These are phyloP conservation scores for Pythium oligandrum DNA, from an alignment of 352 stramenopile genomes.

Conservation along the genomic window DNA sequence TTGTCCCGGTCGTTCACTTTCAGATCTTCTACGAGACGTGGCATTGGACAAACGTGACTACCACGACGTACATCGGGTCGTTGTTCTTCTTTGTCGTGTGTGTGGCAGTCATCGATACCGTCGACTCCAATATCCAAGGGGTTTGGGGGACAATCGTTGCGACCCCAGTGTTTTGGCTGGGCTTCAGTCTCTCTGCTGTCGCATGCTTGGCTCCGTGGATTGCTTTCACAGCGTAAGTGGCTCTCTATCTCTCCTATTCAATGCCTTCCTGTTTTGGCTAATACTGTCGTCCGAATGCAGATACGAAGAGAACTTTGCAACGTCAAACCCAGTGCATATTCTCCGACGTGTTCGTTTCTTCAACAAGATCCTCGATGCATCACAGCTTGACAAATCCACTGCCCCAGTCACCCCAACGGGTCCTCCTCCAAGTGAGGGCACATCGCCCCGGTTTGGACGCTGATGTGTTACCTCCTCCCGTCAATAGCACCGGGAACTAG, in stretches of 20 bases:
- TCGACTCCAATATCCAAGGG: constrained; percentile 40
- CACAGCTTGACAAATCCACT: constrained; percentile 18
- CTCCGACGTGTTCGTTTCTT: constrained; percentile 59
- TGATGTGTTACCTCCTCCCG: no score
- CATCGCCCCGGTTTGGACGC: no score
- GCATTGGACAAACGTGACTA: constrained; percentile 62
- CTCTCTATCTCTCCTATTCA: constrained; percentile 1
- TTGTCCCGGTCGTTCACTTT: constrained; percentile 92
- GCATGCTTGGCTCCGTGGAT: constrained; percentile 56
- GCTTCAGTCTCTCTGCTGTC: constrained; percentile 34
- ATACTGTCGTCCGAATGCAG: constrained; percentile 14
- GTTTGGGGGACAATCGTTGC: constrained; percentile 30
- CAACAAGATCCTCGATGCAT: constrained; percentile 72
- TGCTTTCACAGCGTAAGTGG: constrained; percentile 60
- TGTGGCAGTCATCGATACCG: constrained; percentile 52
- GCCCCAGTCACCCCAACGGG: constrained; percentile 1
- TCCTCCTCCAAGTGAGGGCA: not conserved
- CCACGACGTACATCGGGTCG: constrained; percentile 39
- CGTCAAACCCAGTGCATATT: constrained; percentile 69
- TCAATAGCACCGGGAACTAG: no score
- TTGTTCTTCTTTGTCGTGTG: constrained; percentile 41
- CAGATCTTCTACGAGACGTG: constrained; percentile 78
- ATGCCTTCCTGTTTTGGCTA: not conserved
- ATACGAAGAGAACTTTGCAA: constrained; percentile 72
- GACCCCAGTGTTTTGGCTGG: constrained; percentile 56